Evolutionary conservation across 768 basidiomycete genomes (phyloP).

Genomic region (Lentinula sp.): DNA sequence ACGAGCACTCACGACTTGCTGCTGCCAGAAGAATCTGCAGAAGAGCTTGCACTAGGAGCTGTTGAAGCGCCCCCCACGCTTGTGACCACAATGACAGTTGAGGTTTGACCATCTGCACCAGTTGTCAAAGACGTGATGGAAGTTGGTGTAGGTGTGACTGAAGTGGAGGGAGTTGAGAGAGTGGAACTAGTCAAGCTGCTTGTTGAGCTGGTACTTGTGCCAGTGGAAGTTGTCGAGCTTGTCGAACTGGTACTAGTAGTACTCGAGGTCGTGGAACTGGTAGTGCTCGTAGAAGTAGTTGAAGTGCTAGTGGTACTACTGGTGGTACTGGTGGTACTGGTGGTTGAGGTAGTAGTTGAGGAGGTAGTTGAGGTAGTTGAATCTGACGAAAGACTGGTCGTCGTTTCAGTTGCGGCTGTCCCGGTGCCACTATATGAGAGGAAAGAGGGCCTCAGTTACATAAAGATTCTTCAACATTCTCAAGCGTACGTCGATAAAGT

Average conservation of each 20-base stretch:
- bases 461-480: not conserved
- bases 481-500: not conserved
- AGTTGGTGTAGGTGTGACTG: not conserved
- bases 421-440: not conserved
- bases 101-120: not conserved
- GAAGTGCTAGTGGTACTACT: not conserved
- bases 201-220: not conserved
- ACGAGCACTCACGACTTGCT: not conserved
- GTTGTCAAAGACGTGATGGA: not conserved
- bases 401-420: not conserved
- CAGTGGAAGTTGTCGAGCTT: not conserved
- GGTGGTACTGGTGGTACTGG: not conserved
- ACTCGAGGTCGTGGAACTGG: not conserved
- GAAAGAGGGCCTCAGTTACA: not conserved
- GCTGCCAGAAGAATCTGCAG: not conserved
- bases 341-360: not conserved
- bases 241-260: not conserved
- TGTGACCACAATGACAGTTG: constrained; percentile 1
- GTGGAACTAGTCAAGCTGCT: not conserved
- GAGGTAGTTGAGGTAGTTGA: not conserved
- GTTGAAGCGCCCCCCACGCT: not conserved
- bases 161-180: not conserved
- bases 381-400: not conserved
- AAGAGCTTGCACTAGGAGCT: not conserved
- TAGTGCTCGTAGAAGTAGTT: not conserved